A percentile compares a stretch with the other conserved stretches of the same genome.
phyloP scores from a whole-genome alignment of 495 filamentous ascomycete species.

The Cercophora newfieldiana region DNA sequence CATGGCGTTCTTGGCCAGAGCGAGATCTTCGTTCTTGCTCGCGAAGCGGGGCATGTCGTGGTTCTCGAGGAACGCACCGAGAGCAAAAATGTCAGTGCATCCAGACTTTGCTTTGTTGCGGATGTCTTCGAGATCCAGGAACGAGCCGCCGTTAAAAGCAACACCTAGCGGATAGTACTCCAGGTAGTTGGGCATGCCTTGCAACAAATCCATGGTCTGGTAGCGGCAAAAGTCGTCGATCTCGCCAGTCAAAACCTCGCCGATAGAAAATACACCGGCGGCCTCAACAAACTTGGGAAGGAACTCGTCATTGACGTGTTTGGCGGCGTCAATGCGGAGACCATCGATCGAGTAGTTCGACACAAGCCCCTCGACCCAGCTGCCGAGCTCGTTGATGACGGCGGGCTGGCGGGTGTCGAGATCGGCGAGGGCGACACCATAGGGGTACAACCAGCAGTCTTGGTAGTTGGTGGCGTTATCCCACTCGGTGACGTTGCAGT shows the following conservation, averaged over 20 bases:
- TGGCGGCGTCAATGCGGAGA: constrained; percentile 73
- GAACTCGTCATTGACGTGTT: constrained; percentile 71
- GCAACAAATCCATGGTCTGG: constrained; percentile 48
- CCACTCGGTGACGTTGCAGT: constrained; percentile 66
- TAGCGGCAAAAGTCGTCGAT: constrained; percentile 34
- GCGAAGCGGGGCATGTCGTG: constrained; percentile 75
- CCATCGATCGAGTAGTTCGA: constrained; percentile 77
- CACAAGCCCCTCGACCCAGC: constrained; percentile 67
- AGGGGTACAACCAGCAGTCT: constrained; percentile 64
- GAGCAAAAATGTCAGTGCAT: constrained; percentile 33
- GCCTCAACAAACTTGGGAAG: constrained; percentile 62
- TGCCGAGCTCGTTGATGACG: constrained; percentile 56
- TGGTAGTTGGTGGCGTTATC: constrained; percentile 47
- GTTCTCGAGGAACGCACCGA: constrained; percentile 74
- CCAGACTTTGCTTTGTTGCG: constrained; percentile 23
- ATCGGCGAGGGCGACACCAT: constrained; percentile 62
- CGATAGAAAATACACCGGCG: constrained; percentile 70
- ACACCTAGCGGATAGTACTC: constrained; percentile 67
- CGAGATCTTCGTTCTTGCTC: constrained; percentile 52
- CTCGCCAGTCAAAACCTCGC: constrained; percentile 55
- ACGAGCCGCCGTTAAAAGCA: constrained; percentile 28
- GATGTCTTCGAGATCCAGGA: constrained; percentile 19
- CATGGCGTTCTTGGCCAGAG: constrained; percentile 69
- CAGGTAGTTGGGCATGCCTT: constrained; percentile 65
- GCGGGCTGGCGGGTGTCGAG: constrained; percentile 60